Conservation (phyloP, 1,139 yeast genomes). For the Blastobotrys elegans region DNA sequence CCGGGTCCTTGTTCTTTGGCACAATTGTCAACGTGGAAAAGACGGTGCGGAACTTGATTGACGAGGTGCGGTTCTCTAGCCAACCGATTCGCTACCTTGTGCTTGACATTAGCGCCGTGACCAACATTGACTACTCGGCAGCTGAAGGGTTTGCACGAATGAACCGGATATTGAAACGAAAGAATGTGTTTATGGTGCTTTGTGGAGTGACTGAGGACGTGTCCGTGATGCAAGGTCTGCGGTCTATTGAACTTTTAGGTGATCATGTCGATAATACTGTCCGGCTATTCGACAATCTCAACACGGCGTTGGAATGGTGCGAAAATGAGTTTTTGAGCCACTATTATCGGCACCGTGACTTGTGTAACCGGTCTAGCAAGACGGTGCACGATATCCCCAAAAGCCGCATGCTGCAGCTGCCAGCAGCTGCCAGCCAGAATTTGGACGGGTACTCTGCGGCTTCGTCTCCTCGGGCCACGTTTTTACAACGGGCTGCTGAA, state of each 20-base stretch:
- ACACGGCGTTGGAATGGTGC: slow-evolving; percentile 93
- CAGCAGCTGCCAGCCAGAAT: neutral
- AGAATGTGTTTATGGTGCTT: slow-evolving; percentile 64
- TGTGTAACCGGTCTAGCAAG: slow-evolving; percentile 1
- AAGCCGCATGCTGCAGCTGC: slow-evolving; percentile 2
- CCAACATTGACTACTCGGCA: slow-evolving; percentile 86
- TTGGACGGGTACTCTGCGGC: slow-evolving; percentile 16
- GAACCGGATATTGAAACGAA: slow-evolving; percentile 67
- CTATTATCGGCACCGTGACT: slow-evolving; percentile 44
- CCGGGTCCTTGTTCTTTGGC: slow-evolving; percentile 89
- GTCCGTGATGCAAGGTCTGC: slow-evolving; percentile 38
- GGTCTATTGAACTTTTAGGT: slow-evolving; percentile 23
- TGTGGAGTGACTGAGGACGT: slow-evolving; percentile 71
- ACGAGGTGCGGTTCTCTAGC: slow-evolving; percentile 43
- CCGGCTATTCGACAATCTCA: slow-evolving; percentile 66
- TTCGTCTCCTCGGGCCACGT: slow-evolving; percentile 63
- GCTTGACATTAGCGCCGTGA: slow-evolving; percentile 78
- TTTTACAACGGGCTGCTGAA: slow-evolving; percentile 59
- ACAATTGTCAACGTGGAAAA: slow-evolving; percentile 89
- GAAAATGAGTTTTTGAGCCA: slow-evolving; percentile 81
- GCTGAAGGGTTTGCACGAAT: slow-evolving; percentile 93
- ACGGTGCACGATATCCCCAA: slow-evolving; percentile 14
- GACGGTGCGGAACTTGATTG: slow-evolving; percentile 62
- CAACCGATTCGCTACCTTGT: slow-evolving; percentile 73
- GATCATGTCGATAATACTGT: slow-evolving; percentile 31